Percentiles rank a stretch among this genome's conserved stretches.
Evolutionary conservation across 1,139 yeast genomes (phyloP).

Genomic region (Entelexis sorbosivorans): DNA sequence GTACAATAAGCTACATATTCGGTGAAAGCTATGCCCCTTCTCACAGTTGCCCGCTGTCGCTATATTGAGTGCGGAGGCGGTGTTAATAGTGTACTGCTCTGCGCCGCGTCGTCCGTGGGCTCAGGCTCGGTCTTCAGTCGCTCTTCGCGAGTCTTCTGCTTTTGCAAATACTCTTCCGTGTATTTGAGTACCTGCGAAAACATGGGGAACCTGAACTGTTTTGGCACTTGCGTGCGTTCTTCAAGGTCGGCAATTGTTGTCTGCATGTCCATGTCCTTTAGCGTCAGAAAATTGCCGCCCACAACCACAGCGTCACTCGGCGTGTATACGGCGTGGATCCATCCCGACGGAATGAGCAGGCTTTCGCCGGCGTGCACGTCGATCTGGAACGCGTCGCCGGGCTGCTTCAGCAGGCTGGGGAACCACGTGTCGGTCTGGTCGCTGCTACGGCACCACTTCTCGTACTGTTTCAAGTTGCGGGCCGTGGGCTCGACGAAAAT

Average conservation of each 20-base stretch:
- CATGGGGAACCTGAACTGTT: slow-evolving; percentile 65
- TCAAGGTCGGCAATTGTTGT: slow-evolving; percentile 53
- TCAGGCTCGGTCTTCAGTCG: too few relatives aligned
- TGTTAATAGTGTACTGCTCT: too few relatives aligned
- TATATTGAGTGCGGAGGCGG: too few relatives aligned
- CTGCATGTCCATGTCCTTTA: slow-evolving; percentile 52
- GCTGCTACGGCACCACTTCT: slow-evolving; percentile 60
- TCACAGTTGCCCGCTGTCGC: too few relatives aligned
- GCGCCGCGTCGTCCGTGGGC: not conserved
- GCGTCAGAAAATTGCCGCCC: slow-evolving; percentile 77
- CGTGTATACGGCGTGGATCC: slow-evolving; percentile 87
- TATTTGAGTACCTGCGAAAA: slow-evolving; percentile 45
- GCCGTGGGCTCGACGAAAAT: slow-evolving; percentile 69
- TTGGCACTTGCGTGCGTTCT: slow-evolving; percentile 56
- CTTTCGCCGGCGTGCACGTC: slow-evolving; percentile 59
- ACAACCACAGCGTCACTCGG: slow-evolving; percentile 71
- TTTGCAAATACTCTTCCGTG: not conserved
- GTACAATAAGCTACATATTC: too few relatives aligned
- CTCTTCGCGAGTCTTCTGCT: too few relatives aligned
- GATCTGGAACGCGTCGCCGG: slow-evolving; percentile 40
- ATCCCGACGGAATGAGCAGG: slow-evolving; percentile 77
- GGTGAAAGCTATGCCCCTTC: too few relatives aligned
- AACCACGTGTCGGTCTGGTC: slow-evolving; percentile 59
- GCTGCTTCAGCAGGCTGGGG: slow-evolving; percentile 39
- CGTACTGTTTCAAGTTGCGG: slow-evolving; percentile 48